Evolutionary conservation across 148 eudicot genomes (phyloP).

Genomic region (Polygonum maritimum): DNA sequence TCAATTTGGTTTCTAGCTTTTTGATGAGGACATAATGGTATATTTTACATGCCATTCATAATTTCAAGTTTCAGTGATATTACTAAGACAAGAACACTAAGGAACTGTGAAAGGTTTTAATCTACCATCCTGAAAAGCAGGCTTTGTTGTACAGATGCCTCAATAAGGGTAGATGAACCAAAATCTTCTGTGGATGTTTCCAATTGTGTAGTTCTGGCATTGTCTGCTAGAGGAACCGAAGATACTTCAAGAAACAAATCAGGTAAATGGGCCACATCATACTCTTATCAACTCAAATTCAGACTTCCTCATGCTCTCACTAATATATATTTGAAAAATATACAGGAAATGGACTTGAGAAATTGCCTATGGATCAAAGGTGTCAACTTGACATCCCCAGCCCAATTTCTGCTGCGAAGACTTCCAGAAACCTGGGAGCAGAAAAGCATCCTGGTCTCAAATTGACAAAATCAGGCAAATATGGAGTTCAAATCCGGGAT

Average conservation of each 20-base stretch:
- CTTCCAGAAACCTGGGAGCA: neutral
- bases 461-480: constrained; percentile 9
- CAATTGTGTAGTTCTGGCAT: neutral
- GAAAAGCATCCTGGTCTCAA: neutral
- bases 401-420: neutral
- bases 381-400: neutral
- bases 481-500: neutral
- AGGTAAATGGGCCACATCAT: neutral
- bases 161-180: neutral
- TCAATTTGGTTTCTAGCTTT: no score
- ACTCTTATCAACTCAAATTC: neutral
- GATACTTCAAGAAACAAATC: neutral
- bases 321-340: neutral
- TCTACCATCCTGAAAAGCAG: neutral
- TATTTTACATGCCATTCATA: neutral
- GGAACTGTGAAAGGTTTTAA: neutral
- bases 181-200: neutral
- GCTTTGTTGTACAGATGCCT: neutral
- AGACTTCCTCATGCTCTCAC: neutral
- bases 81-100: neutral
- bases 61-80: neutral
- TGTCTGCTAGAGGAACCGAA: neutral
- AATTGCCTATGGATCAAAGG: neutral
- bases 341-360: neutral
- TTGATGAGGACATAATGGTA: neutral